These are phyloP conservation scores for Dactylis glomerata DNA, from an alignment of 176 grass and related monocot genomes.

Conservation along the genomic window DNA sequence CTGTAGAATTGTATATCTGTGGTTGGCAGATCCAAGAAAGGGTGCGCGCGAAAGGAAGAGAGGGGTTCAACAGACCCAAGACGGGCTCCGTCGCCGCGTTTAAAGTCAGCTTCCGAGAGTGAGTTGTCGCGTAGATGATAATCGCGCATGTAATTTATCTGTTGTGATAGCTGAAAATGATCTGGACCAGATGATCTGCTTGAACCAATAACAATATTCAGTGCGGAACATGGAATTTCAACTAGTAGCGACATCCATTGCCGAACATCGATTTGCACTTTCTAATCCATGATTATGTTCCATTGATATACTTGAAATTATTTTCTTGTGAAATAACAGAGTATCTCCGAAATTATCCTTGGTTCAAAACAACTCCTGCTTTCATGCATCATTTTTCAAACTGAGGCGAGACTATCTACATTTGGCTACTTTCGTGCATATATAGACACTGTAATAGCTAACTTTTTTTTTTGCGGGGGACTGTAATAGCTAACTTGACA, in stretches of 20 bases:
- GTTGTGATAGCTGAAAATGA: background rate
- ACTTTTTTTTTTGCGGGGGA: no score
- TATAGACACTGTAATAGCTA: background rate
- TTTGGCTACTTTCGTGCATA: background rate
- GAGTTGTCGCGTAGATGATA: slow-evolving; percentile 17
- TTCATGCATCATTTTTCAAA: background rate
- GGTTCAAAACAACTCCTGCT: background rate
- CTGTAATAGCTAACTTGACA: background rate
- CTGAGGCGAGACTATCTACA: background rate
- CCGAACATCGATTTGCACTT: no score
- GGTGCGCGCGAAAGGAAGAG: slow-evolving; percentile 71
- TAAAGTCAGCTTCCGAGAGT: slow-evolving; percentile 95
- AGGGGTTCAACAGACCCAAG: slow-evolving; percentile 65
- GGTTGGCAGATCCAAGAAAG: slow-evolving; percentile 70
- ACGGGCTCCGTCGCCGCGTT: slow-evolving; percentile 77
- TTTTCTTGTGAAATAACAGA: background rate
- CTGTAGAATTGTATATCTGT: background rate
- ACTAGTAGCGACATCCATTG: background rate
- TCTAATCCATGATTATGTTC: background rate
- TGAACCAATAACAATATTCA: background rate
- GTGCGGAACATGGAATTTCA: no score
- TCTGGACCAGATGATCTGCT: background rate
- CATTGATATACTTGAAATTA: background rate
- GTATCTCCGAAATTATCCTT: background rate
- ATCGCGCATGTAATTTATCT: background rate